These are phyloP conservation scores for Picochlorum sp. DNA, from an alignment of 139 green algal genomes.

Conservation along the genomic window DNA sequence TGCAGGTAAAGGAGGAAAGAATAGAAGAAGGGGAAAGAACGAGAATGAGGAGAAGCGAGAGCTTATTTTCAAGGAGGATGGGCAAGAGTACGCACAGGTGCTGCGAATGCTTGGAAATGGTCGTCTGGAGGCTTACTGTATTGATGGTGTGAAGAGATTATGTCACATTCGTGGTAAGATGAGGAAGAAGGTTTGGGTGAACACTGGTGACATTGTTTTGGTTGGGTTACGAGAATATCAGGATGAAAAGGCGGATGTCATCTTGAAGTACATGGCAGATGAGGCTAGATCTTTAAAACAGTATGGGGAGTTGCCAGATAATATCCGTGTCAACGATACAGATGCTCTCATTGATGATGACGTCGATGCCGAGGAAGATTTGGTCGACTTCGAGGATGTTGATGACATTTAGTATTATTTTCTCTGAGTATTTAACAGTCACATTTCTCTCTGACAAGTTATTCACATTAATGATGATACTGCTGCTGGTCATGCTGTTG, in stretches of 20 bases:
- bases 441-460: too few relatives aligned
- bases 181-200: constrained; percentile 97
- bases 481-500: not conserved
- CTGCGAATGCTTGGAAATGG: constrained; percentile 98
- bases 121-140: constrained; percentile 94
- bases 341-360: constrained; percentile 58
- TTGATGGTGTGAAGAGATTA: constrained; percentile 93
- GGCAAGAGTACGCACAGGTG: constrained; percentile 92
- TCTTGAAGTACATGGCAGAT: constrained; percentile 97
- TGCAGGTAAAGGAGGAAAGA: constrained; percentile 61
- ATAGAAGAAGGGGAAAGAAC: constrained; percentile 73
- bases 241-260: constrained; percentile 99
- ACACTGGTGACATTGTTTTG: constrained; percentile 91
- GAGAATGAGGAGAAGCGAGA: constrained; percentile 96
- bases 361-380: constrained; percentile 53
- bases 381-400: constrained; percentile 80
- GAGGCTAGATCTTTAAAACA: constrained; percentile 90
- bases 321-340: constrained; percentile 68
- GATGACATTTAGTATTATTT: constrained; percentile 32
- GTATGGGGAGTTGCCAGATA: constrained; percentile 96
- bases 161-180: constrained; percentile 99
- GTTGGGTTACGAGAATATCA: constrained; percentile 98
- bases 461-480: not conserved
- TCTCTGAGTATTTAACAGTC: not conserved
- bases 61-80: constrained; percentile 99